A percentile compares a stretch with the other conserved stretches of the same genome.
phyloP scores from a whole-genome alignment of 176 grass and related monocot species.

The Thalia dealbata region DNA sequence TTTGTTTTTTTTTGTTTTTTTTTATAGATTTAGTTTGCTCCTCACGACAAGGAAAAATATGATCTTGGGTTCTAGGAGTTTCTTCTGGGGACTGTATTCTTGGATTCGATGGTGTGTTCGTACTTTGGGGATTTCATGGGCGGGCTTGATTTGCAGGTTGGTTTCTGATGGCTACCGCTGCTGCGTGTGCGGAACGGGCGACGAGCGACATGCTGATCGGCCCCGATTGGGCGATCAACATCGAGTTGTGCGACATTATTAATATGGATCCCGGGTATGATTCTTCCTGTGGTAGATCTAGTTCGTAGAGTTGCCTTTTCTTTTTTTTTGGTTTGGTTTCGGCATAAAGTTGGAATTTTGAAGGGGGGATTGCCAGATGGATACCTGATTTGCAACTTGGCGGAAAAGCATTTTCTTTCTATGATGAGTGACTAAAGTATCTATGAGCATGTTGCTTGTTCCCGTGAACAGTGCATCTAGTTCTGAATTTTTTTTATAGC shows the following conservation, averaged over 20 bases:
- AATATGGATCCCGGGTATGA: slow-evolving; percentile 81
- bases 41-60: background rate
- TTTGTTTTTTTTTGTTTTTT: background rate
- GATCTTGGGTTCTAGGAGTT: background rate
- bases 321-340: slow-evolving; percentile 8
- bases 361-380: background rate
- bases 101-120: slow-evolving; percentile 28
- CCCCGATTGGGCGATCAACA: slow-evolving; percentile 93
- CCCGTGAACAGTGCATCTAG: background rate
- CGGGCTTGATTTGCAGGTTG: background rate
- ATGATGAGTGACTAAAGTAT: background rate
- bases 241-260: slow-evolving; percentile 99
- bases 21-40: no score
- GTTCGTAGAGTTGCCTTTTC: slow-evolving; percentile 1
- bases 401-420: background rate
- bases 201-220: slow-evolving; percentile 88
- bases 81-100: background rate
- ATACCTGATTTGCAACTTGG: background rate
- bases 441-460: background rate
- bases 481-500: background rate
- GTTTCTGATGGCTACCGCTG: slow-evolving; percentile 35
- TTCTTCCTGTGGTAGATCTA: background rate
- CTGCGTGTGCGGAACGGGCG: slow-evolving; percentile 69
- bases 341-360: background rate
- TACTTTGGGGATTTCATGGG: slow-evolving; percentile 5